Conservation (phyloP, 805 yeast genomes). For the Yarrowia deformans region DNA sequence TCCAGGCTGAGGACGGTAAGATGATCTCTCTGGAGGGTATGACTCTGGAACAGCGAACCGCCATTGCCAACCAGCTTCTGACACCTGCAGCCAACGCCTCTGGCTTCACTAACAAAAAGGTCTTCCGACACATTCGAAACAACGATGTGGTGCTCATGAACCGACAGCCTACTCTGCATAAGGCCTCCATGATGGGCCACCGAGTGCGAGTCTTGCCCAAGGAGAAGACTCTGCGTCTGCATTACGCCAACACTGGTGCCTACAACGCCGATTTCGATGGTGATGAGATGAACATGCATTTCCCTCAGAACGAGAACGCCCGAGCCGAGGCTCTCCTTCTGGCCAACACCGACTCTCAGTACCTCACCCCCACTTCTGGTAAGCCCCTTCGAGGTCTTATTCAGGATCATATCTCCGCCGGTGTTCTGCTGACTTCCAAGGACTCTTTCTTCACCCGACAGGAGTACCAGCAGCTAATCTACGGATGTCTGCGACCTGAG, state of each 20-base stretch:
- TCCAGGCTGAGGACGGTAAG: conserved; percentile 94
- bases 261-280: conserved; percentile 99
- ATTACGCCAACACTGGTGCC: conserved; percentile 98
- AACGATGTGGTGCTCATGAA: conserved; percentile 97
- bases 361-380: conserved; percentile 97
- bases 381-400: conserved; percentile 97
- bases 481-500: conserved; percentile 95
- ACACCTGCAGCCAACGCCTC: conserved; percentile 72
- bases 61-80: conserved; percentile 89
- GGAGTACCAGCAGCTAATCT: conserved; percentile 89
- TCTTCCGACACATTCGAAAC: conserved; percentile 90
- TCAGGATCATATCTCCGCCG: conserved; percentile 98
- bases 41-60: conserved; percentile 92
- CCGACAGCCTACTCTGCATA: conserved; percentile 98
- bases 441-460: conserved; percentile 92
- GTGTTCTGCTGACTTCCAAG: conserved; percentile 96
- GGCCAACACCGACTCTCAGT: conserved; percentile 97
- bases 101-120: conserved; percentile 83
- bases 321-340: conserved; percentile 93
- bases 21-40: conserved; percentile 82
- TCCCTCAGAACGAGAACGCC: conserved; percentile 97
- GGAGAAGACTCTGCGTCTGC: conserved; percentile 94
- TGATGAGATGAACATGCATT: conserved; percentile 99
- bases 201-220: conserved; percentile 96
- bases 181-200: conserved; percentile 99